Percentiles rank a stretch among this genome's conserved stretches.
phyloP scores from a whole-genome alignment of 179 eudicot genomes.

The Silene coronaria region DNA sequence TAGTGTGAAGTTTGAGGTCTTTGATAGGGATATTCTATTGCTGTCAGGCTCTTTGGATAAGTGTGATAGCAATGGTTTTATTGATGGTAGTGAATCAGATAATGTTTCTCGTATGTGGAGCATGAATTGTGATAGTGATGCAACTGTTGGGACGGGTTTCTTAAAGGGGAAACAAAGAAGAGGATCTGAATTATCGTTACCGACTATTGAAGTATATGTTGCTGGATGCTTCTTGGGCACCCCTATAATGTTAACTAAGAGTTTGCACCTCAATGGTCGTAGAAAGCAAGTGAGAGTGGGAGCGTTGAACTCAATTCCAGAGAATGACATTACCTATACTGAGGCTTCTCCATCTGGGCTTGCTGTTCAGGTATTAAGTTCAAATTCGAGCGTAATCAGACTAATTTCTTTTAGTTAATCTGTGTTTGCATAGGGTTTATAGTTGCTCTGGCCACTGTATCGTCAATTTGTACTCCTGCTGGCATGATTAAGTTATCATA shows the following conservation, averaged over 20 bases:
- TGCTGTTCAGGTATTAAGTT: constrained; percentile 29
- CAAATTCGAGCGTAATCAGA: background rate
- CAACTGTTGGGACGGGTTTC: constrained; percentile 40
- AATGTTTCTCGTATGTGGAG: constrained; percentile 44
- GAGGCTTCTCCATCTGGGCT: constrained; percentile 29
- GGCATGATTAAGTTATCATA: constrained; percentile 7
- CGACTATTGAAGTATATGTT: constrained; percentile 72
- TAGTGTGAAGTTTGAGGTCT: constrained; percentile 76
- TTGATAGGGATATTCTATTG: constrained; percentile 44
- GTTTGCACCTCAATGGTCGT: constrained; percentile 46
- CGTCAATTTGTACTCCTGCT: background rate
- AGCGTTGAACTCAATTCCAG: constrained; percentile 61
- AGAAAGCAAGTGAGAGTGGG: constrained; percentile 57
- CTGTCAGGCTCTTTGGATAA: constrained; percentile 52
- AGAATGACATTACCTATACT: constrained; percentile 26
- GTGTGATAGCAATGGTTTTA: constrained; percentile 38
- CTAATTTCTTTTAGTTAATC: background rate
- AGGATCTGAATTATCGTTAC: constrained; percentile 33
- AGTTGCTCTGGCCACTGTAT: background rate
- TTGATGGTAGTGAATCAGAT: constrained; percentile 31
- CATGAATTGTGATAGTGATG: constrained; percentile 51
- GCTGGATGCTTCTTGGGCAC: constrained; percentile 71
- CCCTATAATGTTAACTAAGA: constrained; percentile 77
- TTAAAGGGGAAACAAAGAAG: constrained; percentile 45
- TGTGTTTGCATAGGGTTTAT: constrained; percentile 16